Evolutionary conservation across 2,329 filamentous ascomycete species (phyloP).

Genomic region (Neospermospora avenae): DNA sequence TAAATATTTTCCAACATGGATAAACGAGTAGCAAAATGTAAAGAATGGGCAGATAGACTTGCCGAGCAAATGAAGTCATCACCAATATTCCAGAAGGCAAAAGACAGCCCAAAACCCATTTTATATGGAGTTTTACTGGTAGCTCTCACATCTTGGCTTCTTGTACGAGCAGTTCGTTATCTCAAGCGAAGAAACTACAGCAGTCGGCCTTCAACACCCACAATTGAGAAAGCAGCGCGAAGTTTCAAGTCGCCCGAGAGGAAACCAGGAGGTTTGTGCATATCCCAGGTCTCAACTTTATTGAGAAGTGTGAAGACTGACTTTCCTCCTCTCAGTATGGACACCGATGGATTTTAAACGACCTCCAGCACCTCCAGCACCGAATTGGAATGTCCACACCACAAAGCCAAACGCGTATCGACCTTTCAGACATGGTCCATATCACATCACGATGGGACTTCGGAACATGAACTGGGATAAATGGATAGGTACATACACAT

Average conservation of each 20-base stretch:
- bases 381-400: constrained; percentile 33
- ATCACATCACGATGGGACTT: constrained; percentile 37
- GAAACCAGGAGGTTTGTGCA: constrained; percentile 32
- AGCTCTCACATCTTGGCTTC: constrained; percentile 24
- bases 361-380: constrained; percentile 29
- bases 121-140: constrained; percentile 22
- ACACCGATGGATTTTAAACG: constrained; percentile 33
- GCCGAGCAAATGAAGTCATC: constrained; percentile 10
- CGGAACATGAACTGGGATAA: constrained; percentile 37
- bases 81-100: constrained; percentile 11
- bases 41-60: constrained; percentile 11
- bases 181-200: constrained; percentile 23
- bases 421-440: constrained; percentile 34
- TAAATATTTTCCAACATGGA: constrained; percentile 15
- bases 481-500: constrained; percentile 32
- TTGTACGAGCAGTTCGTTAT: constrained; percentile 19
- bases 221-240: constrained; percentile 30
- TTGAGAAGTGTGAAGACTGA: constrained; percentile 14
- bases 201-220: constrained; percentile 28
- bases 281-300: background rate
- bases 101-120: constrained; percentile 19
- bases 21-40: constrained; percentile 13
- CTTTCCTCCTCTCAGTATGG: constrained; percentile 28
- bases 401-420: constrained; percentile 35
- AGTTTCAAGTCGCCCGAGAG: constrained; percentile 30